Base-by-base conservation (phyloP, 2,329 filamentous ascomycete genomes). In the Corynespora cassiicola region DNA sequence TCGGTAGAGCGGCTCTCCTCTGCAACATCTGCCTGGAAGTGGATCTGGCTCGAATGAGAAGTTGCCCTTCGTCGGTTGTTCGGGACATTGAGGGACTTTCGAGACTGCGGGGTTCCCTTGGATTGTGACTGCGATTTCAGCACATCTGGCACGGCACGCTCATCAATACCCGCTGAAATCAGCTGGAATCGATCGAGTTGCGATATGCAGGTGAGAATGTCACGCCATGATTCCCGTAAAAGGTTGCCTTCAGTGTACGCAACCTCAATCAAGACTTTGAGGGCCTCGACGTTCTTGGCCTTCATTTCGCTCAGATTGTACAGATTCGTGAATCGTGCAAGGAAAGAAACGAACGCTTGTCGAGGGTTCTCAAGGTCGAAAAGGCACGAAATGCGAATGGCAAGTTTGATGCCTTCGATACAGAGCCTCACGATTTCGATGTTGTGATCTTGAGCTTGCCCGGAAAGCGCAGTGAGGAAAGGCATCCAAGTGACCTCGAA, bases 401-500 rank as follows among this genome's bases (percentile, higher is more conserved):
- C 90, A 41, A 99, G 78, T 66, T 91, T 95, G 78, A 97, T 90
- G 3, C 94, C 94, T 61, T 99, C 92, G 58, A 99, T 86, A 59
- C 94, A 99, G 6, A 96, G 72, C 62, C 86, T 90, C 66, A 96
- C 91, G 11, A 94, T 88, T 52, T 96, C 90, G 4, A 96, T 76
- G 58, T 96, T 96, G 54, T 95, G 88, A 62, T 96, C 91, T 56
- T 97, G 94, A 65, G 94, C 91, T 54, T 95, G 88, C 33, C 88
- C 91, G 1, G 92, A 96, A 17, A 99, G 79, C 0, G 91, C 91
- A 5, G 92, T 97, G 60, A 99, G 87, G 68, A 96, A 95, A 7
- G 92, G 96, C 92, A 97, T 99, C 94, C 94, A 99, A 0, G 90
- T 95, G 16, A 96, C 90, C 58, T 96, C 91, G 62, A 99, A 97